Evolutionary conservation across 805 yeast species (phyloP), one percentile per base, ranked within the genome.

Genomic region (Jamesozyma piceae): DNA sequence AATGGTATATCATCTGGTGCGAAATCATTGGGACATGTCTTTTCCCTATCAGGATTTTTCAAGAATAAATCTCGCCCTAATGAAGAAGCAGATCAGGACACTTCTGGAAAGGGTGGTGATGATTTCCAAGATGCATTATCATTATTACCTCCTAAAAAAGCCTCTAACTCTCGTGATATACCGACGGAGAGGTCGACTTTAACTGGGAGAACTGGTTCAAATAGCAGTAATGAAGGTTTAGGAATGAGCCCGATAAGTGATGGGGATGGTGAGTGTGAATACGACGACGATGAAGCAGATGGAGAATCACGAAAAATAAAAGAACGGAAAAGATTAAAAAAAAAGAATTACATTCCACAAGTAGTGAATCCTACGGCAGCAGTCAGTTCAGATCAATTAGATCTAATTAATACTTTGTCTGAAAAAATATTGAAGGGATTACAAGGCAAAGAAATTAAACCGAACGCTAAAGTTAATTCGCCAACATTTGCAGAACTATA

Each of bases 371-470:
- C 58, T 22, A 39, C 44, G 10, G 68, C 73, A 1, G 77, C 77
- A 1, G 75, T 76, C 29, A 77, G 78, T 31, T 71, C 69, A 32
- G 66, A 67, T 6, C 78, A 75, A 48, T 61, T 74, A 37, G 65
- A 67, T 34, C 50, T 75, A 42, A 75, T 75, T 42, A 72, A 73
- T 48, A 65, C 67, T 35, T 59, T 76, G 52, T 65, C 73, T 41
- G 73, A 67, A 18, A 70, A 66, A 47, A 75, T 75, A 40, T 71
- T 72, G 41, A 64, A 66, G 42, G 68, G 69, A 1, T 61, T 50
- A 9, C 39, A 32, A 27, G 35, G 39, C 1, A 41, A 36, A 8
- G 30, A 20, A 6, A 41, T 14, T 35, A 20, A 26, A 17, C 4
- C 26, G 30, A 8, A 5, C 14, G 21, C 3, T 6, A 26, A 18